phyloP scores from a whole-genome alignment of 2,329 filamentous ascomycete genomes.

The Arachnopeziza araneosa region DNA sequence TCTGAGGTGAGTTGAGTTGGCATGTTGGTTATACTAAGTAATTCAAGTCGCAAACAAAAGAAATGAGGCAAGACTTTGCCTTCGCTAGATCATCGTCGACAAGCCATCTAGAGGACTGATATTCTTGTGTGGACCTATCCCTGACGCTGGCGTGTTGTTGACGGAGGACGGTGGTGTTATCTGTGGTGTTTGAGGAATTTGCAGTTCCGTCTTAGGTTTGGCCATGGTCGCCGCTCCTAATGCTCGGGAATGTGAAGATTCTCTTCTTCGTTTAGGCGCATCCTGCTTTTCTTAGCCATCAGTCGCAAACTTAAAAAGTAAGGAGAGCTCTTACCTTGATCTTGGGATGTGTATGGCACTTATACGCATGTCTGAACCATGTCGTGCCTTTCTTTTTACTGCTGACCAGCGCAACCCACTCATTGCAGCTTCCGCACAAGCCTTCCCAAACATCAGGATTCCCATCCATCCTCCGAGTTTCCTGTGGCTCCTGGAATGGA shows the following conservation, averaged over 20 bases:
- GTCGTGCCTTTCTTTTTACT: slow-evolving; percentile 91
- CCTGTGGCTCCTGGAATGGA: slow-evolving; percentile 70
- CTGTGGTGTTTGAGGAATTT: slow-evolving; percentile 42
- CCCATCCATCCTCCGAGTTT: slow-evolving; percentile 70
- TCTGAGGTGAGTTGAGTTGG: background rate
- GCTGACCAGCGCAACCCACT: slow-evolving; percentile 76
- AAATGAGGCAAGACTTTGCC: slow-evolving; percentile 3
- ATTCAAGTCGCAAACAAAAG: slow-evolving; percentile 11
- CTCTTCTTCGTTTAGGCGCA: slow-evolving; percentile 60
- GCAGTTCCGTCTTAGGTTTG: slow-evolving; percentile 44
- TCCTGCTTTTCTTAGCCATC: slow-evolving; percentile 34
- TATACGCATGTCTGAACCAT: slow-evolving; percentile 87
- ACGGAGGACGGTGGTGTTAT: slow-evolving; percentile 34
- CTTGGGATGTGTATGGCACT: slow-evolving; percentile 70
- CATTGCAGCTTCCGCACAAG: slow-evolving; percentile 70
- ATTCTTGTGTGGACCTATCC: slow-evolving; percentile 21
- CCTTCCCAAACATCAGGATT: slow-evolving; percentile 81
- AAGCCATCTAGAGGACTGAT: slow-evolving; percentile 36
- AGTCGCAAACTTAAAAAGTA: background rate
- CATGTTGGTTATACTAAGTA: background rate
- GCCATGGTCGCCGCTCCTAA: slow-evolving; percentile 35
- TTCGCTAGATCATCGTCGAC: slow-evolving; percentile 39
- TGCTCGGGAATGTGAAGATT: slow-evolving; percentile 46
- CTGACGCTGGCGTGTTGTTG: slow-evolving; percentile 34
- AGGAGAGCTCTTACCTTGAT: slow-evolving; percentile 40